phyloP scores from a whole-genome alignment of 495 filamentous ascomycete species.

The Trichoderma virens region DNA sequence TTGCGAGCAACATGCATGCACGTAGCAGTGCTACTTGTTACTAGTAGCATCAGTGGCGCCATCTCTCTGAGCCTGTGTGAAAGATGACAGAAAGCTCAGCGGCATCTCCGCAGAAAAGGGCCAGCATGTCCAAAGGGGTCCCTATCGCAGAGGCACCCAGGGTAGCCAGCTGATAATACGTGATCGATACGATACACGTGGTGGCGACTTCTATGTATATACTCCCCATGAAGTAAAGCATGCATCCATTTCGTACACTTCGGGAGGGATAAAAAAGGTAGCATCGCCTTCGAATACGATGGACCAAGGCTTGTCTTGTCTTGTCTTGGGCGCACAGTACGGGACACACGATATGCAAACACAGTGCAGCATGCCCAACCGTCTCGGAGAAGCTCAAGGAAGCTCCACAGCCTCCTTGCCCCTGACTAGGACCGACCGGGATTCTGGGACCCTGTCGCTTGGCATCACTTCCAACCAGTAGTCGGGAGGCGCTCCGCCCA shows the following conservation, averaged over 20 bases:
- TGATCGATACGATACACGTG: neutral
- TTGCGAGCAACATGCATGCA: neutral
- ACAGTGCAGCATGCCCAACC: constrained; percentile 2
- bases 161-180: neutral
- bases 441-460: constrained; percentile 6
- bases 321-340: neutral
- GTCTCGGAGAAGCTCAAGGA: neutral
- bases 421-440: constrained; percentile 7
- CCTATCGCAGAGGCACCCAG: neutral
- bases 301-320: neutral
- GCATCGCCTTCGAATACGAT: neutral
- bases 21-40: neutral
- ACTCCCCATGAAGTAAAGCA: neutral
- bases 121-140: neutral
- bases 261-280: neutral
- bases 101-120: neutral
- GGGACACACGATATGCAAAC: neutral
- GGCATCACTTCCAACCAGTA: neutral
- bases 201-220: neutral
- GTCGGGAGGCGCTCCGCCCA: constrained; percentile 5
- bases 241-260: too few relatives aligned
- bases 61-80: neutral
- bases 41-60: constrained; percentile 5
- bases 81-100: neutral
- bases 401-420: constrained; percentile 5